A percentile compares a stretch with the other conserved stretches of the same genome.
Evolutionary conservation across 2,329 filamentous ascomycete genomes (phyloP).

Genomic region (Rhynchosporium secalis): DNA sequence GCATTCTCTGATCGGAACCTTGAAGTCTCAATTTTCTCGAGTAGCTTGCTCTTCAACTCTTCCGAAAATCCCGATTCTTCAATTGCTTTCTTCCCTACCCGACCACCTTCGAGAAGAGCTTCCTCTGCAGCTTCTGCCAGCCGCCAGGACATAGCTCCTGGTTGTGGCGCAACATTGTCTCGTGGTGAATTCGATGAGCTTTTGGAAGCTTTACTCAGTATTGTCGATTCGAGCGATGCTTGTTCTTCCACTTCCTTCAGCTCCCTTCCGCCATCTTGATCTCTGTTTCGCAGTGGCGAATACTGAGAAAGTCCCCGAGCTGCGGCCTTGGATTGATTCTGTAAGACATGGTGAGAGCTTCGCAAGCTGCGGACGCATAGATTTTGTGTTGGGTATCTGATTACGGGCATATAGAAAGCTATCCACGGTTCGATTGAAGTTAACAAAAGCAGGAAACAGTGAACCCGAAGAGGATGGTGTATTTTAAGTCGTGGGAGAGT

Average conservation of each 20-base stretch:
- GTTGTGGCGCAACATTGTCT: constrained; percentile 25
- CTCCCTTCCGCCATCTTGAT: constrained; percentile 22
- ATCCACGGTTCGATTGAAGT: neutral
- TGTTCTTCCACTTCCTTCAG: constrained; percentile 21
- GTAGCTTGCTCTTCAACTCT: constrained; percentile 58
- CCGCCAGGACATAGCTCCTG: constrained; percentile 52
- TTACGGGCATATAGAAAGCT: constrained; percentile 37
- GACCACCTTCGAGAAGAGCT: constrained; percentile 58
- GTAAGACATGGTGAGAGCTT: constrained; percentile 31
- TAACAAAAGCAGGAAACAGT: neutral
- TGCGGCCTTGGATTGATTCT: constrained; percentile 15
- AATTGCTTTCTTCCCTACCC: constrained; percentile 57
- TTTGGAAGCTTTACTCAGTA: constrained; percentile 7
- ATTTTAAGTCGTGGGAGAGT: no score
- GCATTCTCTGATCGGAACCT: constrained; percentile 54
- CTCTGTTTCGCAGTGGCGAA: constrained; percentile 31
- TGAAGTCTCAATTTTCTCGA: constrained; percentile 57
- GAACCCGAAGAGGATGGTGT: no score
- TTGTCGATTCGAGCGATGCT: constrained; percentile 24
- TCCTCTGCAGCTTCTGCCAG: constrained; percentile 65
- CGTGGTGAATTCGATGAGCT: constrained; percentile 1
- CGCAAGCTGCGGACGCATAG: constrained; percentile 36
- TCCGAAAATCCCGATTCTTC: constrained; percentile 65
- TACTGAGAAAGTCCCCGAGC: constrained; percentile 26
- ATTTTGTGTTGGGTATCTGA: constrained; percentile 26